Evolutionary conservation across 495 filamentous ascomycete genomes (phyloP), one percentile per base, ranked within the genome.

Genomic region (Sabuloglossum arenarium): DNA sequence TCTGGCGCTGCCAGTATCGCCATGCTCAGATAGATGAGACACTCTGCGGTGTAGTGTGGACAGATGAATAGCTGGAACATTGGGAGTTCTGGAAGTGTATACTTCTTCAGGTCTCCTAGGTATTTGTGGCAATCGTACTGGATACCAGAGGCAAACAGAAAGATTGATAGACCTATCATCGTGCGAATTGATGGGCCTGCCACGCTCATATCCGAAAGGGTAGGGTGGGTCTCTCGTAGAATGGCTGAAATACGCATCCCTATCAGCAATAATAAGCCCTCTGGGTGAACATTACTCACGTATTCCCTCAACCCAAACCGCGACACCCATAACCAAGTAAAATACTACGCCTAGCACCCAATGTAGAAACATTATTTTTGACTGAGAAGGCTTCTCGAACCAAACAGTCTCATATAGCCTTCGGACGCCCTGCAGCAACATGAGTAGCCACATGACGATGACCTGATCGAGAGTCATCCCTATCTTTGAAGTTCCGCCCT

Each of bases 1-100:
- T 61, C 57, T 0, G 88, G 89, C 4, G 88, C 86, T 39, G 81
- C 81, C 14, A 85, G 62, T 24, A 94, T 62, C 1, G 86, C 76
- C 58, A 97, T 66, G n/a, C 81, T 78, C 28, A 88, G 59, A 63
- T 97, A 96, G 57, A 95, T 79, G 1, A 85, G 51, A 62, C 86
- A 88, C 65, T 97, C 93, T 49, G 82, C 83, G 0, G 81, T 82
- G 66, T 96, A 98, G 69, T 97, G 91, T n/a, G 93, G 88, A 59
- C 81, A 93, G 10, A 94, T 69, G 19, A 90, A 60, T 30, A 63
- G 68, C 37, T 69, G 70, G 63, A 97, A 98, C 39, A 83, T 62
- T 3, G 81, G 81, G 61, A 82, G 79, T 27, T 67, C 63, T 1
- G 91, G 91, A 2, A 97, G 69, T 19, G 81, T 84, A 65, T 97